Conservation (phyloP, 2,329 filamentous ascomycete genomes). For the Tolypocladium tropicale region DNA sequence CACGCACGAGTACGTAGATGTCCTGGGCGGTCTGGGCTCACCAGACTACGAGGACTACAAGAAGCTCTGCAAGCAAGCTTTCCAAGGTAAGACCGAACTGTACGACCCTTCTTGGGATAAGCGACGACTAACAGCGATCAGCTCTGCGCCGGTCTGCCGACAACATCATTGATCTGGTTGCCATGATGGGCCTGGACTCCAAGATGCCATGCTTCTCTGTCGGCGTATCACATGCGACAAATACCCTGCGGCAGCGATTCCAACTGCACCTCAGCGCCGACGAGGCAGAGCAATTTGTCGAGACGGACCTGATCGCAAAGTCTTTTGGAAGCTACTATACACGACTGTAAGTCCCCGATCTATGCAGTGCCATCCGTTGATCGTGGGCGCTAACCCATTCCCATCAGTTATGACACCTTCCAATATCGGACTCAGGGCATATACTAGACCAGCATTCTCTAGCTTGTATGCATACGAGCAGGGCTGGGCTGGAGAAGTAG, state of each 20-base stretch:
- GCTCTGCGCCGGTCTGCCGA: constrained; percentile 70
- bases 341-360: constrained; percentile 50
- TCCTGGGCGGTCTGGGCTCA: constrained; percentile 63
- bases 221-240: constrained; percentile 61
- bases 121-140: constrained; percentile 15
- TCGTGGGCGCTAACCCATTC: constrained; percentile 1
- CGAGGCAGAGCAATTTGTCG: constrained; percentile 72
- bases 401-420: constrained; percentile 67
- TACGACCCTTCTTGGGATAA: too few relatives aligned
- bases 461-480: not conserved
- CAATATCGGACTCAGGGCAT: constrained; percentile 84
- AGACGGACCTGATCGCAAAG: constrained; percentile 69
- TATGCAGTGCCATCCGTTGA: not conserved
- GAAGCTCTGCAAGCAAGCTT: constrained; percentile 69
- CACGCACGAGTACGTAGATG: constrained; percentile 77
- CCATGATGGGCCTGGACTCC: constrained; percentile 74
- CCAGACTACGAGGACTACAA: constrained; percentile 68
- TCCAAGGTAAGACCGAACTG: constrained; percentile 51
- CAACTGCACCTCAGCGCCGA: constrained; percentile 75
- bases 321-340: constrained; percentile 82
- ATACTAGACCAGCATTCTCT: constrained; percentile 42
- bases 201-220: constrained; percentile 78
- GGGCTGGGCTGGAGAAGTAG: not conserved
- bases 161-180: constrained; percentile 70
- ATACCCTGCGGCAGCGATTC: constrained; percentile 61